A percentile compares a stretch with the other conserved stretches of the same genome.
These are phyloP conservation scores for Pseudomonodictys pantanalensis DNA, from an alignment of 495 filamentous ascomycete genomes.

Conservation along the genomic window DNA sequence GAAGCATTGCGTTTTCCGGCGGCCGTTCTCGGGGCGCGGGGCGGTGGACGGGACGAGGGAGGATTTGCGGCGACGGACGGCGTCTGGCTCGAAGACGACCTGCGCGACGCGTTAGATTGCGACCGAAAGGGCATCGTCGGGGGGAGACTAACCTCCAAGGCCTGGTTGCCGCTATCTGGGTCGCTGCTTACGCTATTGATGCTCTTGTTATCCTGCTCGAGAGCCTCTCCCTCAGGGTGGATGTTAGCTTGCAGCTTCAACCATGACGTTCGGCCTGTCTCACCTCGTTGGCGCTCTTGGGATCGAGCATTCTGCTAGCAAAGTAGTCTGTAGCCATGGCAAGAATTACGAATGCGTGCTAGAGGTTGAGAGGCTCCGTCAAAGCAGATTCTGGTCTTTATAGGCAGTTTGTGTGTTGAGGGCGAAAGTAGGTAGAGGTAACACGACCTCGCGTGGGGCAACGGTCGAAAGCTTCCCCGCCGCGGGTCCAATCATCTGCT, in stretches of 20 bases:
- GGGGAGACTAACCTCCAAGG: constrained; percentile 27
- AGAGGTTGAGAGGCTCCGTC: not conserved
- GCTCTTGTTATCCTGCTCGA: constrained; percentile 11
- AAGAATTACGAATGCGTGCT: not conserved
- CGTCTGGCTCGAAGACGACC: constrained; percentile 72
- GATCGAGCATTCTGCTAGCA: not conserved
- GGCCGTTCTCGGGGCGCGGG: constrained; percentile 39
- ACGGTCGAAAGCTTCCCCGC: not conserved
- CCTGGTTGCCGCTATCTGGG: constrained; percentile 28
- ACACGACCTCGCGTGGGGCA: not conserved
- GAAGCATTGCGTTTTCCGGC: constrained; percentile 67
- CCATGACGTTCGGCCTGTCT: not conserved
- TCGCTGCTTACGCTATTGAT: constrained; percentile 13
- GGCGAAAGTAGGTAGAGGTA: too few species aligned
- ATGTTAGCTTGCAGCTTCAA: constrained; percentile 12
- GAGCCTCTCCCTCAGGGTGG: constrained; percentile 21
- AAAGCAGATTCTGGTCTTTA: too few species aligned
- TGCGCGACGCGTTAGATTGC: constrained; percentile 38
- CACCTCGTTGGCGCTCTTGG: constrained; percentile 8
- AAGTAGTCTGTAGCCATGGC: not conserved
- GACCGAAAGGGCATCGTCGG: not conserved
- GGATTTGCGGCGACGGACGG: constrained; percentile 77
- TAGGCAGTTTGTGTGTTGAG: too few species aligned
- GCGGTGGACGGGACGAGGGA: constrained; percentile 68
- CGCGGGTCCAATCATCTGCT: not conserved